Base-by-base conservation (phyloP, 345 rosid species). In the Eutrema heterophyllum region DNA sequence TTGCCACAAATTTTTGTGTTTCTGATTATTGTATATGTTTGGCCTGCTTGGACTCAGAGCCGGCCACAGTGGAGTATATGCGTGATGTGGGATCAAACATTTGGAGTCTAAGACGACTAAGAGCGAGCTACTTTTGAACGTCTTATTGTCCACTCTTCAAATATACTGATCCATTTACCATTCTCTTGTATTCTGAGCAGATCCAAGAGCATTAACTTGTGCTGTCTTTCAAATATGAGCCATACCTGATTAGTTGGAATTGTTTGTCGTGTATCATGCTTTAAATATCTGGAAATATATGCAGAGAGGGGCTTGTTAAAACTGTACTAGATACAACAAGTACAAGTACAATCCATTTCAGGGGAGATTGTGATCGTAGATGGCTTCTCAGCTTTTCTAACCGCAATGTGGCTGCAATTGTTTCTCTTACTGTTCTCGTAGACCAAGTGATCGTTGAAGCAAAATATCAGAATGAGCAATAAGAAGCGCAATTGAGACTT, bases 181-280 rank as follows among this genome's bases (percentile, higher is more conserved):
- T 52, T 27, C 58, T 30, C 57, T 38, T 67, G 62, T 36, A 39
- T 52, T 29, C 32, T 55, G 40, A 14, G 32, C 38, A 27, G 52
- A 62, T 8, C 38, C 52, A 62, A 14, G 39, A 39, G 16, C 72
- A 68, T 65, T 29, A 46, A 33, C 56, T 65, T 6, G 58, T 18
- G 18, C 15, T 32, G n/a, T 38, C 32, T 9, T 64, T 64, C 21
- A 15, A 21, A 41, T 12, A 39, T 56, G 40, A 44, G 13, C 58
- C 30, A 43, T 78, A 91, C 97, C 98, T 91, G 84, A 91, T 94
- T 66, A 91, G 92, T 77, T 91, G 97, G 72, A 94, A 94, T 67
- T 91, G 98, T 81, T 94, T 94, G 81, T 91, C 98, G 51, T 72
- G 82, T 68, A 87, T 49, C 62, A 94, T 57, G 93, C 95, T 84